Base-by-base conservation (phyloP, 2,329 filamentous ascomycete species). In the Cladosporium sphaerospermum region DNA sequence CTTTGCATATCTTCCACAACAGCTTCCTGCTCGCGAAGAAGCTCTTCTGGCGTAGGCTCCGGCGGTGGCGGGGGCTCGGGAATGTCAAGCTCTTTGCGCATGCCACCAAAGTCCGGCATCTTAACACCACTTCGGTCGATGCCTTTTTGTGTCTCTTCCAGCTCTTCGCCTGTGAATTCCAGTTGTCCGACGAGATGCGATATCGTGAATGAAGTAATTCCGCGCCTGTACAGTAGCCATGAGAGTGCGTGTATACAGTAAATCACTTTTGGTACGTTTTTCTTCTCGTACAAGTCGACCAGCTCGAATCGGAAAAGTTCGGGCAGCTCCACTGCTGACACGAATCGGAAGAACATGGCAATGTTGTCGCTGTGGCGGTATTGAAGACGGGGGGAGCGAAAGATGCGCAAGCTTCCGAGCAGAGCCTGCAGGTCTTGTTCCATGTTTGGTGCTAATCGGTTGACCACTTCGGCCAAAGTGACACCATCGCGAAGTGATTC, bases 231-330 rank as follows among this genome's bases (percentile, higher is more conserved):
- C 9, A 99, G 78, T n/a, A 99, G 78, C 90, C 92, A 99, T 68
- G 92, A 97, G 14, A 99, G 76, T 0, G 93, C 93, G 65, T 99
- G 93, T 49, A 99, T 93, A 67, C 93, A 99, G 73, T 99, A 95
- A 57, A 99, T 99, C 67, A 97, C 95, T 70, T 97, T 99, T 3
- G 93, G 93, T 1, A 97, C 95, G 64, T 99, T 99, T 73, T 99
- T 99, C 77, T 97, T 99, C 72, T 99, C 95, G 74, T 99, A 99
- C 10, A 99, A 75, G 71, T 99, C 93, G 59, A 97, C 95, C 43
- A 97, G 78, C 69, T 99, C 93, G 69, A 99, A 99, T 54, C 92
- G 84, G 70, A 99, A 99, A 14, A 99, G 80, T 62, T 99, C 95
- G 1, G 93, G 93, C 3, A 99, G 76, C 64, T 96, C 88, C 8